A percentile compares a stretch with the other conserved stretches of the same genome.
Conservation (phyloP, 208 protist species). For the Trypanosoma boissoni region DNA sequence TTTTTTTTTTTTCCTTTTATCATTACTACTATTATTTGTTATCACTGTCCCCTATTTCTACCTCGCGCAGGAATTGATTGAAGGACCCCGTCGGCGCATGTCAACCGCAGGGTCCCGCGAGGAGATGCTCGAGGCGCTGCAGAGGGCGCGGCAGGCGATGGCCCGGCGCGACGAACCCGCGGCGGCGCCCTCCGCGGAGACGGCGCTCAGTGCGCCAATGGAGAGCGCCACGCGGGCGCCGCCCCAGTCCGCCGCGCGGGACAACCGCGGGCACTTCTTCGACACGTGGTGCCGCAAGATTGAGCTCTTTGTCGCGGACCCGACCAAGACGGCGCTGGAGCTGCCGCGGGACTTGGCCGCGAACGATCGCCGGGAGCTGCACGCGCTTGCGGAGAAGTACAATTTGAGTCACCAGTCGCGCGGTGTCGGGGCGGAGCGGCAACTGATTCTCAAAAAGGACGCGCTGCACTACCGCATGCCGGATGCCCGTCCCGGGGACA, state of each 20-base stretch:
- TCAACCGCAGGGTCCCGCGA: conserved; percentile 32
- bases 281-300: conserved; percentile 66
- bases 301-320: conserved; percentile 69
- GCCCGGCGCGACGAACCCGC: conserved; percentile 12
- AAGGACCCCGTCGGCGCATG: conserved; percentile 29
- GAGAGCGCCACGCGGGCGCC: neutral
- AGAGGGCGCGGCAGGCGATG: conserved; percentile 36
- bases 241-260: conserved; percentile 41
- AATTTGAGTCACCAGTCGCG: conserved; percentile 79
- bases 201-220: too few species aligned
- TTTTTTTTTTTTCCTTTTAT: neutral
- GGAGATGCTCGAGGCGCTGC: conserved; percentile 39
- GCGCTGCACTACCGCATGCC: conserved; percentile 76
- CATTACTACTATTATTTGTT: neutral
- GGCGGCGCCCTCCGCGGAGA: too few species aligned
- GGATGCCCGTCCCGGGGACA: conserved; percentile 39
- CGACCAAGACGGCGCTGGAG: conserved; percentile 66
- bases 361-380: conserved; percentile 77
- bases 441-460: conserved; percentile 81
- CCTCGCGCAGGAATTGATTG: conserved; percentile 11
- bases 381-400: conserved; percentile 79
- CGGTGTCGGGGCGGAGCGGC: conserved; percentile 40
- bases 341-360: conserved; percentile 56
- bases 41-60: neutral
- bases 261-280: conserved; percentile 67